A percentile compares a stretch with the other conserved stretches of the same genome.
Evolutionary conservation across 345 rosid species (phyloP).

Genomic region (thale cress (Arabidopsis thaliana)): TAIR10.1 NC_003076.8:19475001-19475500

Average conservation of each 20-base stretch:
- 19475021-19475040: not conserved
- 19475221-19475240: constrained; percentile 35
- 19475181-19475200: constrained; percentile 42
- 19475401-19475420: constrained; percentile 57
- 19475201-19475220: constrained; percentile 63
- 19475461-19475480: constrained; percentile 53
- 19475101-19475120: constrained; percentile 29
- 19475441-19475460: constrained; percentile 61
- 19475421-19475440: constrained; percentile 53
- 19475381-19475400: constrained; percentile 58
- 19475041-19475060: constrained; percentile 23
- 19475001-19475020: not conserved
- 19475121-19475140: constrained; percentile 43
- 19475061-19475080: constrained; percentile 38
- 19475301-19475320: constrained; percentile 51
- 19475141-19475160: constrained; percentile 67
- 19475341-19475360: constrained; percentile 64
- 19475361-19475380: constrained; percentile 59
- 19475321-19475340: constrained; percentile 61
- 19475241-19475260: constrained; percentile 47
- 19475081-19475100: constrained; percentile 30
- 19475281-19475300: constrained; percentile 41
- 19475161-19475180: constrained; percentile 43
- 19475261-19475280: constrained; percentile 43
- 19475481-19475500: constrained; percentile 18